A percentile compares a stretch with the other conserved stretches of the same genome.
Evolutionary conservation across 2,329 filamentous ascomycete species (phyloP).

Genomic region (Diplodia corticola): DNA sequence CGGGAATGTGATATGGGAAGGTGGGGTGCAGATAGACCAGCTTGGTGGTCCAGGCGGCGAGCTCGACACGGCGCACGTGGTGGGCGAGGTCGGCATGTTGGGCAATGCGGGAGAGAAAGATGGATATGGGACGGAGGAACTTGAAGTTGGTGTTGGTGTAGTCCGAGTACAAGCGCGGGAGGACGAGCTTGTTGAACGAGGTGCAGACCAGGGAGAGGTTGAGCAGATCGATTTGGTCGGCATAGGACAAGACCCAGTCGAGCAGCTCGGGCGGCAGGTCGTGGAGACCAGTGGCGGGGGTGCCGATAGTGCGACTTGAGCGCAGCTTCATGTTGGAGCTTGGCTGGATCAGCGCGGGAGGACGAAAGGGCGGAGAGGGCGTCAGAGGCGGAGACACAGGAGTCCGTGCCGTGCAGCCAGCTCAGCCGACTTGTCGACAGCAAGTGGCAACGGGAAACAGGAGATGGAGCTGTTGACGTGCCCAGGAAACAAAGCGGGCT

Average conservation of each 20-base stretch:
- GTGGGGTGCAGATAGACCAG: background rate
- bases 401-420: constrained; percentile 10
- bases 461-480: background rate
- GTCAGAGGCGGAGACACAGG: background rate
- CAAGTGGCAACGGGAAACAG: too few species aligned
- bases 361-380: too few species aligned
- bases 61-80: constrained; percentile 8
- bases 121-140: background rate
- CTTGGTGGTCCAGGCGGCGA: constrained; percentile 17
- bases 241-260: constrained; percentile 7
- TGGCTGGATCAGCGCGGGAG: background rate
- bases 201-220: constrained; percentile 21
- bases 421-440: background rate
- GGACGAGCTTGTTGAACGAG: background rate
- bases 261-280: constrained; percentile 19
- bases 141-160: constrained; percentile 21
- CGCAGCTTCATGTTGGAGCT: background rate
- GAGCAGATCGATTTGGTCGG: constrained; percentile 8
- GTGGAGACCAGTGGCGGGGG: background rate
- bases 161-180: background rate
- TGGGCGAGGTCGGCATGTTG: background rate
- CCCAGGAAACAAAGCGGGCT: background rate
- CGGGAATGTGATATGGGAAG: background rate
- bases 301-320: background rate
- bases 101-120: constrained; percentile 1